phyloP scores from a whole-genome alignment of 2,329 filamentous ascomycete species.

The Calonectria leucothoes region DNA sequence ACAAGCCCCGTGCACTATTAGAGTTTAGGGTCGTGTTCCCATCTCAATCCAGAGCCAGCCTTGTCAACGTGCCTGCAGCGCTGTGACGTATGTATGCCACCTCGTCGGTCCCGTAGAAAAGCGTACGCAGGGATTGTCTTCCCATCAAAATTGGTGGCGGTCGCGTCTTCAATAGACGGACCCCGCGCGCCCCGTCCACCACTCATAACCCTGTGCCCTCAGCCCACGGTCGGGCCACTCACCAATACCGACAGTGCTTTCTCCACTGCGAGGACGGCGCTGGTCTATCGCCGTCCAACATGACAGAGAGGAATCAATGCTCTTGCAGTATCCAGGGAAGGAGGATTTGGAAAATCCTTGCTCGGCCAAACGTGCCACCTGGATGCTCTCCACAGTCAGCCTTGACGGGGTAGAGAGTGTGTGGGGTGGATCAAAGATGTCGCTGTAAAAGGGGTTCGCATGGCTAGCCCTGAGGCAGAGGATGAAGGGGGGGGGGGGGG shows the following conservation, averaged over 20 bases:
- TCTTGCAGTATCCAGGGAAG: neutral
- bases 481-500: neutral
- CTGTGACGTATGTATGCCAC: neutral
- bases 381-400: neutral
- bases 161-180: neutral
- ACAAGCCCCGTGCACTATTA: neutral
- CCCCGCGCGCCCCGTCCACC: neutral
- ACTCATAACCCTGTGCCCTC: neutral
- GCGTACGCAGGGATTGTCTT: neutral
- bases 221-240: neutral
- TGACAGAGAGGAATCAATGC: neutral
- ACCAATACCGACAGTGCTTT: neutral
- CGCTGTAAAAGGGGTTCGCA: neutral
- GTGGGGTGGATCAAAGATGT: neutral
- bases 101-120: neutral
- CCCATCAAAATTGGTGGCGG: neutral
- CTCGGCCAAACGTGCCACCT: neutral
- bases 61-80: neutral
- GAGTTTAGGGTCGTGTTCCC: neutral
- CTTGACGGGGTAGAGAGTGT: neutral
- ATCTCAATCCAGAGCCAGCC: neutral
- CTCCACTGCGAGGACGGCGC: neutral
- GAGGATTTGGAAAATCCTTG: neutral
- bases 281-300: neutral
- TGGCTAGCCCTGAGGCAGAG: neutral